Percentiles rank a stretch among this genome's conserved stretches.
These are phyloP conservation scores for Symbiodinium natans DNA, from an alignment of 73 alveolate species.

Conservation along the genomic window DNA sequence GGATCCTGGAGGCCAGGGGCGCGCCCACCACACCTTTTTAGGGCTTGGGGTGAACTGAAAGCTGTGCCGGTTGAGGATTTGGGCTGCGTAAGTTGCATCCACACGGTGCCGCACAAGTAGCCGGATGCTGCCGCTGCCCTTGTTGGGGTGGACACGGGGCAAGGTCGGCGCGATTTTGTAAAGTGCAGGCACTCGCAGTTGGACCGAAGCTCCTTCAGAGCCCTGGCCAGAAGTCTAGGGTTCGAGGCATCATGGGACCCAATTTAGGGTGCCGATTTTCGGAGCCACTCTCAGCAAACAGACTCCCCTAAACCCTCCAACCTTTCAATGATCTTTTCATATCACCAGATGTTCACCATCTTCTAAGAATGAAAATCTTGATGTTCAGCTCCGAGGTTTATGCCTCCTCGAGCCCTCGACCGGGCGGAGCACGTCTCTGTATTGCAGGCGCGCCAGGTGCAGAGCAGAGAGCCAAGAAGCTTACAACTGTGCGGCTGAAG, in stretches of 20 bases:
- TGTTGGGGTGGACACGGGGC: neutral
- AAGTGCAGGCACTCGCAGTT: neutral
- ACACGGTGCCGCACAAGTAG: neutral
- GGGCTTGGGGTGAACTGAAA: too few relatives aligned
- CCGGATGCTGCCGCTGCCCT: neutral
- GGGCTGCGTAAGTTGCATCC: too few relatives aligned
- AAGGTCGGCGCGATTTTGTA: too few relatives aligned
- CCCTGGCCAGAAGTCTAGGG: neutral
- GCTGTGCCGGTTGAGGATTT: too few relatives aligned
- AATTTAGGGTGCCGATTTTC: too few relatives aligned
- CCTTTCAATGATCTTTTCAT: neutral
- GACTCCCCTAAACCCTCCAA: too few relatives aligned
- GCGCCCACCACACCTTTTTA: too few relatives aligned
- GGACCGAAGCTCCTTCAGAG: neutral
- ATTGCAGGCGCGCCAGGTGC: too few relatives aligned
- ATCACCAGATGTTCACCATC: neutral
- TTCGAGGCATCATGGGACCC: neutral
- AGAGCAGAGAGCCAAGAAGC: too few relatives aligned
- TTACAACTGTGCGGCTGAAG: too few relatives aligned
- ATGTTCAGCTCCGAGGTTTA: neutral
- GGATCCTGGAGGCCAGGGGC: slow-evolving; percentile 35
- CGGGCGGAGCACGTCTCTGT: too few relatives aligned
- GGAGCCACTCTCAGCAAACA: too few relatives aligned
- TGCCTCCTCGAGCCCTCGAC: neutral
- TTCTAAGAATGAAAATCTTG: neutral